Evolutionary conservation across 2,329 filamentous ascomycete genomes (phyloP).

Genomic region (Aspergillus melleus): DNA sequence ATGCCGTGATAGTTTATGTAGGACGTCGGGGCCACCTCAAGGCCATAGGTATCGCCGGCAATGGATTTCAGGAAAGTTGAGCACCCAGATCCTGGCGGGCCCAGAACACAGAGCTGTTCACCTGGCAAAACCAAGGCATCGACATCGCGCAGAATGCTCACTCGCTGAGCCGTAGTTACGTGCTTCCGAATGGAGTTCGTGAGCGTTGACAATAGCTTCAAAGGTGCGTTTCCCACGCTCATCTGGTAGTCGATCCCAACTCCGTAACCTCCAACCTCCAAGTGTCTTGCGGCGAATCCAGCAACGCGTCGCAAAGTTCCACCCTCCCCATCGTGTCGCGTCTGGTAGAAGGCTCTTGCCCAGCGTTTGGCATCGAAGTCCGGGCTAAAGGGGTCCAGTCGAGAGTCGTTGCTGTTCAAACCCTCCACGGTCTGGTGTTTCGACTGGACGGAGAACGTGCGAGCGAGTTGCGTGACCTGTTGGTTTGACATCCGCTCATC

Average conservation of each 20-base stretch:
- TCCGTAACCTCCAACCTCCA: constrained; percentile 2
- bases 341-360: constrained; percentile 15
- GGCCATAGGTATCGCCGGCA: constrained; percentile 74
- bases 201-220: not conserved
- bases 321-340: constrained; percentile 8
- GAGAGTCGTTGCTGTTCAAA: not conserved
- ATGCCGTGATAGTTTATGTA: constrained; percentile 72
- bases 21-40: constrained; percentile 65
- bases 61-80: constrained; percentile 79
- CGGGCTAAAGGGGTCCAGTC: constrained; percentile 10
- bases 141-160: constrained; percentile 57
- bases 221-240: constrained; percentile 6
- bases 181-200: no score
- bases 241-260: constrained; percentile 30
- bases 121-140: constrained; percentile 56
- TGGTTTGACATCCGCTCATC: not conserved
- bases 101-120: constrained; percentile 52
- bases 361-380: constrained; percentile 11
- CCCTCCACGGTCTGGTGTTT: constrained; percentile 4
- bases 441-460: constrained; percentile 5
- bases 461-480: constrained; percentile 7
- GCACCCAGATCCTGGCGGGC: constrained; percentile 52
- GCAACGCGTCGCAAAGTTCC: constrained; percentile 3
- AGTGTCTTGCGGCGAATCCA: constrained; percentile 12
- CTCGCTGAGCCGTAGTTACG: constrained; percentile 29